Evolutionary conservation across 2,329 filamentous ascomycete genomes (phyloP).

Genomic region (Juglanconis juglandina): DNA sequence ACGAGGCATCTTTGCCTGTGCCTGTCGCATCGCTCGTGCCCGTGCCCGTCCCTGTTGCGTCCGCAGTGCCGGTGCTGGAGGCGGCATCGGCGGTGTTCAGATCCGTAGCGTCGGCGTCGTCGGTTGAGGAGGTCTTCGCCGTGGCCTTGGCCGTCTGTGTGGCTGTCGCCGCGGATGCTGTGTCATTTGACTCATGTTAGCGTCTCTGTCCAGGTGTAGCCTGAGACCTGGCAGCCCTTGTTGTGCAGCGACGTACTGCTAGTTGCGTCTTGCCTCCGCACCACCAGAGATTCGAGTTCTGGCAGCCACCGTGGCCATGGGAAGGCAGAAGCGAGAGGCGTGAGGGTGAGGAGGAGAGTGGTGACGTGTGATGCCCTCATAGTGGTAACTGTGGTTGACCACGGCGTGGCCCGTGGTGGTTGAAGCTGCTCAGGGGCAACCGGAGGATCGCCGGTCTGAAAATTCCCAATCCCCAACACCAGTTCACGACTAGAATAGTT

Average conservation of each 20-base stretch:
- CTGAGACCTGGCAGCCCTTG: constrained; percentile 9
- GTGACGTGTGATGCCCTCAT: constrained; percentile 53
- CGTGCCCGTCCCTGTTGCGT: constrained; percentile 24
- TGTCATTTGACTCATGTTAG: constrained; percentile 17
- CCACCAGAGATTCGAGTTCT: constrained; percentile 49
- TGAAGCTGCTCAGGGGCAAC: constrained; percentile 4
- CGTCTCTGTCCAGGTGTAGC: not conserved
- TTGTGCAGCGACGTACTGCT: constrained; percentile 12
- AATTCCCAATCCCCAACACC: not conserved
- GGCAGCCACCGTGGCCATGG: constrained; percentile 56
- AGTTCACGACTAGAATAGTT: too few species aligned
- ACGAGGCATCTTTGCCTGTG: constrained; percentile 17
- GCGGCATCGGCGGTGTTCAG: constrained; percentile 36
- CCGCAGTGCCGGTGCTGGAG: constrained; percentile 25
- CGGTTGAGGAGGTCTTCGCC: constrained; percentile 21
- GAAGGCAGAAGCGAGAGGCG: constrained; percentile 45
- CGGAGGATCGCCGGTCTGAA: not conserved
- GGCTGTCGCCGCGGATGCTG: constrained; percentile 20
- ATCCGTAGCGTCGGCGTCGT: constrained; percentile 32
- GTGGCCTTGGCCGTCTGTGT: constrained; percentile 20
- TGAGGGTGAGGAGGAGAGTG: constrained; percentile 50
- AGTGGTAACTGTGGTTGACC: constrained; percentile 17
- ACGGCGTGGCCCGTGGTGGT: not conserved
- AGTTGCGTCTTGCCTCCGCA: constrained; percentile 39
- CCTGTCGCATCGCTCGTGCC: constrained; percentile 22